These are phyloP conservation scores for Galeopsis tetrahit DNA, from an alignment of 257 asterid genomes.

Conservation along the genomic window DNA sequence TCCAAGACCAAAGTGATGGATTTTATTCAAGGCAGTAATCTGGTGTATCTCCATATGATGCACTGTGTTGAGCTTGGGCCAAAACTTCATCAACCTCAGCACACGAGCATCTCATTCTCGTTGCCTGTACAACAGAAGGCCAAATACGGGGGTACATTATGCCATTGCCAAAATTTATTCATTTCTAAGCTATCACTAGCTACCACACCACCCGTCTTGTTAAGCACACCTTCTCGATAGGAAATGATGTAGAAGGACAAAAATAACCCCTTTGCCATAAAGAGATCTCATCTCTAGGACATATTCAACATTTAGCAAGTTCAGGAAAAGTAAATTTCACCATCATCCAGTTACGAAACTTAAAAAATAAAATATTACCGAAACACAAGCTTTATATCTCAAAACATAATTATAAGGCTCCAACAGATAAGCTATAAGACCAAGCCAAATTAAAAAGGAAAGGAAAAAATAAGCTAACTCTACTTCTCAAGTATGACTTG, in stretches of 20 bases:
- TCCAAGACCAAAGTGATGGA: not conserved
- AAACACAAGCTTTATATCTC: slow-evolving; percentile 45
- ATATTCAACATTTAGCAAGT: too few relatives aligned
- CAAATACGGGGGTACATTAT: slow-evolving; percentile 72
- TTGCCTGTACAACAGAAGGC: slow-evolving; percentile 85
- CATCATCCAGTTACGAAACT: slow-evolving; percentile 19
- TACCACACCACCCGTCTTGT: slow-evolving; percentile 26
- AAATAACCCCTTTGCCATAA: not conserved
- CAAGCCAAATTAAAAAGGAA: slow-evolving; percentile 47
- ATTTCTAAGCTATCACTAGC: slow-evolving; percentile 56
- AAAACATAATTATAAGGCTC: slow-evolving; percentile 49
- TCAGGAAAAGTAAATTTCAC: not conserved
- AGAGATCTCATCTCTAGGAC: not conserved
- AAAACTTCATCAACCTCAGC: slow-evolving; percentile 49
- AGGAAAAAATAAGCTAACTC: slow-evolving; percentile 40
- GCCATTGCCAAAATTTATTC: slow-evolving; percentile 65
- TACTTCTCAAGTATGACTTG: slow-evolving; percentile 60
- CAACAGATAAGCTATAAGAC: slow-evolving; percentile 57
- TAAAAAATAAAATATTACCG: slow-evolving; percentile 36
- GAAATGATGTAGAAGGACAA: not conserved
- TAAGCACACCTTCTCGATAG: slow-evolving; percentile 42
- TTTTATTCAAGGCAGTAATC: not conserved
- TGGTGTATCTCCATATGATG: not conserved
- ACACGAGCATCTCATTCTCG: slow-evolving; percentile 58
- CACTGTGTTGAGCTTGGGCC: not conserved